These are phyloP conservation scores for Cyberlindnera maritima DNA, from an alignment of 805 yeast species.

Conservation along the genomic window DNA sequence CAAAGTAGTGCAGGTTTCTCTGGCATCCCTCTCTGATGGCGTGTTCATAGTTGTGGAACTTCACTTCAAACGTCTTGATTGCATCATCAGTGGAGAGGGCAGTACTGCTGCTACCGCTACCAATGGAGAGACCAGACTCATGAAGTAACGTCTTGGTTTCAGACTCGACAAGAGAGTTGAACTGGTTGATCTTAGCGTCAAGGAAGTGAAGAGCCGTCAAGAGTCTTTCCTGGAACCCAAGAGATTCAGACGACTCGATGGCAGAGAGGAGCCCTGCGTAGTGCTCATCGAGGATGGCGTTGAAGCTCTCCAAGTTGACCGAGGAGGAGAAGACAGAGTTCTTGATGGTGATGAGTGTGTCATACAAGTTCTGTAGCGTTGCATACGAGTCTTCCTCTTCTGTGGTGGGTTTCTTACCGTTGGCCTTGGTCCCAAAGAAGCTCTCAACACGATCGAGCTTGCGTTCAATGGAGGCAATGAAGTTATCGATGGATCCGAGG, in stretches of 20 bases:
- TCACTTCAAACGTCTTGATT: conserved; percentile 29
- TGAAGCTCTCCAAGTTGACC: conserved; percentile 23
- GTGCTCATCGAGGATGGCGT: conserved; percentile 26
- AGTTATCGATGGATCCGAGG: conserved; percentile 23
- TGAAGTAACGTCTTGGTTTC: conserved; percentile 22
- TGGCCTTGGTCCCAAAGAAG: conserved; percentile 17
- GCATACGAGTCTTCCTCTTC: conserved; percentile 20
- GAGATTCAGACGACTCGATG: conserved; percentile 20
- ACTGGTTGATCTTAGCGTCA: conserved; percentile 39
- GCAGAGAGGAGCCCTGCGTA: conserved; percentile 26
- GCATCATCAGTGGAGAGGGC: conserved; percentile 18
- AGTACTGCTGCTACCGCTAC: conserved; percentile 15
- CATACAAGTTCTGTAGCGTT: conserved; percentile 25
- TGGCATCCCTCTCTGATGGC: conserved; percentile 42
- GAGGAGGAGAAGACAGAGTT: conserved; percentile 24
- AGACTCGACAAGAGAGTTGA: conserved; percentile 33
- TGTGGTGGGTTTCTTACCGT: not conserved
- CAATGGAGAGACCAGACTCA: conserved; percentile 4
- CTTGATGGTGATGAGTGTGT: conserved; percentile 26
- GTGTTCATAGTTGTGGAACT: conserved; percentile 44
- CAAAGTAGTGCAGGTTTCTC: conserved; percentile 71
- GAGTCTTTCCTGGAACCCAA: conserved; percentile 32
- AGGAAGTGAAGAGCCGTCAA: conserved; percentile 36
- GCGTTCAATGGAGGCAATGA: conserved; percentile 26
- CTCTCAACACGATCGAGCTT: conserved; percentile 26